Evolutionary conservation across 371 early-diverging fungal genomes (phyloP), one percentile per base, ranked within the genome.

Genomic region (Mortierella sp.): DNA sequence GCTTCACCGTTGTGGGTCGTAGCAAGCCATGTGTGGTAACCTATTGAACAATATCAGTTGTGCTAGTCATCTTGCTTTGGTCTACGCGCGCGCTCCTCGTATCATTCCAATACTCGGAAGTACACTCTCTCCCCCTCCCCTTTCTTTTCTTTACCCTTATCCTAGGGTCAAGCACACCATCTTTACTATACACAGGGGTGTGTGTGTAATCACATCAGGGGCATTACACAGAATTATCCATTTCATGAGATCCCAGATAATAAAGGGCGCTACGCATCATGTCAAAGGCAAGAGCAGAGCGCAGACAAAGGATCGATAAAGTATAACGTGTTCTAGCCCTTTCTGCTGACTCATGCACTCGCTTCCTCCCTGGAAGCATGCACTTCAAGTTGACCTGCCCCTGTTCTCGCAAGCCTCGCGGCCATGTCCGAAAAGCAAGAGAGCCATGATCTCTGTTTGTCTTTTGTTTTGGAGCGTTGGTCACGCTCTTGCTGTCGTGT

Each of bases 101-200:
- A 31, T 64, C 64, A 64, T 64, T 64, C 64, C 64, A 31, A 64
- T 8, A 8, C 64, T 61, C 34, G 61, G 61, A 61, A 16, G 34
- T 34, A 34, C 6, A 61, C 31, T n/a, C 2, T n/a, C n/a, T n/a
- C n/a, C n/a, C n/a, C 57, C 57, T 28, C 28, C 31, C 28, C 8
- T 4, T 59, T 16, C 34, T 64, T 40, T 2, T 40, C 43, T 40
- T 40, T 6, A 4, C 6, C 64, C 6, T 19, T 14, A 21, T 3
- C 5, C 53, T 16, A 1, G 37, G 3, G 21, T 2, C 64, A 64
- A 64, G 64, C 64, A 64, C 64, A 37, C 37, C 40, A 21, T 31
- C 59, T 14, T 16, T 59, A 59, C 59, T 28, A 61, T 16, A 31
- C 37, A 46, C 48, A 8, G 9, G 13, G 5, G 1, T 46, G 37